Base-by-base conservation (phyloP, 106 monocot species). In the Acanthochlamys bracteata region DNA sequence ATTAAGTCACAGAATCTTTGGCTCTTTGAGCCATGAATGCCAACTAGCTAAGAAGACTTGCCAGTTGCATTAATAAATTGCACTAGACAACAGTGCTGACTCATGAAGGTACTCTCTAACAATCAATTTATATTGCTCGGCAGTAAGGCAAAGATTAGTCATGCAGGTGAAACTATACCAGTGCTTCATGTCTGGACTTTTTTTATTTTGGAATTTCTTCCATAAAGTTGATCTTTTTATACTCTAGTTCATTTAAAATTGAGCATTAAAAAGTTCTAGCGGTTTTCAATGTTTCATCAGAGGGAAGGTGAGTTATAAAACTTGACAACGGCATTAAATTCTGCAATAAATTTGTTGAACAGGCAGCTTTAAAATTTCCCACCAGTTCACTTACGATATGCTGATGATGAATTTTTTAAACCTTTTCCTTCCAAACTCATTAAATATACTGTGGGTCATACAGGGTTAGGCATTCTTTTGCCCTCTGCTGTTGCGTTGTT, bases 1-100 rank as follows among this genome's bases (percentile, higher is more conserved):
- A 10, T 60, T 25, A 69, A 49, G 46, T 42, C 17, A 47, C 11
- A 25, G 46, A 69, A 59, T 59, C 69, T 60, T 60, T 59, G 10
- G 69, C 26, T 27, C 21, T 46, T 59, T 25, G 41, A 24, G 25
- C 0, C 25, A 60, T 59, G 24, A 46, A 33, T 11, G 24, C 17
- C 42, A 27, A 42, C 46, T n/a, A 33, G 33, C 33, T 19, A 23
- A 8, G 10, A 42, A 12, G n/a, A 17, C 24, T 43, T 26, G 23
- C 23, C 39, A 67, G 23, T 67, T 14, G 21, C 55, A 52, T 12
- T 14, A 56, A 53, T 21, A 41, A 27, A 17, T 13, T 25, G 19
- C 49, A 55, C 39, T 4, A 27, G 19, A 9, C 24, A 66, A 33
- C 27, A 54, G 20, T 54, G 20, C 20, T 46, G 6, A 14, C 49